Base-by-base conservation (phyloP, 2,329 filamentous ascomycete species). In the Fusarium gaditjirri region DNA sequence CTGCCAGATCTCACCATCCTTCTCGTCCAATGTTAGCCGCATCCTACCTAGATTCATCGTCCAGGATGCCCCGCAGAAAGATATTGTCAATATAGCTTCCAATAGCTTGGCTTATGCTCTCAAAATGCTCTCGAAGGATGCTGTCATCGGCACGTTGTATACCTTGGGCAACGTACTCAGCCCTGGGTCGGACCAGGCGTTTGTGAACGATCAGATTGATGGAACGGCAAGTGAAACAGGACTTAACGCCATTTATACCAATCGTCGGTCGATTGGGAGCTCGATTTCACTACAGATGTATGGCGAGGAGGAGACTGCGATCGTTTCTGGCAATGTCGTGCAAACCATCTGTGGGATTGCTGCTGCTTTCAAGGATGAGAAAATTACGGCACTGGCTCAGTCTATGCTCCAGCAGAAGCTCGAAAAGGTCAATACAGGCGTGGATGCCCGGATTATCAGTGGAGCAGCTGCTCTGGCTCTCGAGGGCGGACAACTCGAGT, bases 331-430 rank as follows among this genome's bases (percentile, higher is more conserved):
- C 39, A 97, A 95, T 70, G 92, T 98, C n/a, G 91, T 98, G n/a
- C 92, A 97, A 78, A 94, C 95, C 1, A 95, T 99, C 68, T 95
- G 97, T 63, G 91, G 91, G n/a, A 94, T 99, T 79, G 94, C 96
- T 2, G 89, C 88, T 27, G 91, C 89, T 63, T 94, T 92, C 78
- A 89, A 92, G 52, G 95, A 99, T 77, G 91, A 94, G 66, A 97
- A 98, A 82, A 97, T 99, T 59, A 96, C 93, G 11, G 95, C 95
- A 9, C 85, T 99, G 57, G 95, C 95, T 5, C 93, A 98, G 76
- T 97, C 94, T 2, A 98, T 99, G 91, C 89, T 99, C 29, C 84
- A 97, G n/a, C 96, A 99, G 78, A 98, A 99, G 81, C 89, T 98
- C 64, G 91, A 92, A 68, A 95, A 96, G 81, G 90, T 98, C 61